Evolutionary conservation across 768 basidiomycete species (phyloP), one percentile per base, ranked within the genome.

Genomic region (Scleroderma bovista): DNA sequence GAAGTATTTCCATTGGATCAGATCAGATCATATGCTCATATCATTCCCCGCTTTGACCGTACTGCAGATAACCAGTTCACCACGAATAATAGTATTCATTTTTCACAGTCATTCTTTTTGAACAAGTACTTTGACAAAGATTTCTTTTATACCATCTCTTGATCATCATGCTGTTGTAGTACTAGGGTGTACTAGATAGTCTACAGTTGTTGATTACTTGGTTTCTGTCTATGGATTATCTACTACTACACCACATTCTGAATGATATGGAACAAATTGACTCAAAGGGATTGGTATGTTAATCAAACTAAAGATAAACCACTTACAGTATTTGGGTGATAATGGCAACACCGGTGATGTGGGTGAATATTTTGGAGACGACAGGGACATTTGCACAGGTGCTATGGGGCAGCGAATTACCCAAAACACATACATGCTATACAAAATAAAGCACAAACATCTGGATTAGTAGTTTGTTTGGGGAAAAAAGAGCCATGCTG

Each of bases 281-380:
- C n/a, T 57, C 6, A 50, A 23, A 51, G 44, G 51, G 41, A 17
- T 50, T 53, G 52, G 44, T 63, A 56, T 3, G 9, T 46, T 24
- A n/a, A 49, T 24, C 22, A 3, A 19, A 2, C 1, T 9, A 34
- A 11, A 20, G 19, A 44, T 19, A 1, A 20, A 6, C 12, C 4
- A 75, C 88, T 56, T 69, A 91, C 90, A 92, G 66, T 91, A 92
- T 78, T 87, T 89, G 48, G 94, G 94, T 33, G 91, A 94, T 3
- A 93, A 80, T 0, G 93, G 93, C 3, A 90, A 93, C 8, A 85
- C 81, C 66, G 94, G 94, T 3, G 92, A 94, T 0, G 94, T 92
- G 3, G 94, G 94, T 10, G 91, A 93, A 68, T 93, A 96, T 60
- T 86, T 89, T 7, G 93, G 93, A 29, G 90, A 93, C 4, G 93